phyloP scores from a whole-genome alignment of 176 grass and related monocot genomes.

The Rhynchospora tenuis region DNA sequence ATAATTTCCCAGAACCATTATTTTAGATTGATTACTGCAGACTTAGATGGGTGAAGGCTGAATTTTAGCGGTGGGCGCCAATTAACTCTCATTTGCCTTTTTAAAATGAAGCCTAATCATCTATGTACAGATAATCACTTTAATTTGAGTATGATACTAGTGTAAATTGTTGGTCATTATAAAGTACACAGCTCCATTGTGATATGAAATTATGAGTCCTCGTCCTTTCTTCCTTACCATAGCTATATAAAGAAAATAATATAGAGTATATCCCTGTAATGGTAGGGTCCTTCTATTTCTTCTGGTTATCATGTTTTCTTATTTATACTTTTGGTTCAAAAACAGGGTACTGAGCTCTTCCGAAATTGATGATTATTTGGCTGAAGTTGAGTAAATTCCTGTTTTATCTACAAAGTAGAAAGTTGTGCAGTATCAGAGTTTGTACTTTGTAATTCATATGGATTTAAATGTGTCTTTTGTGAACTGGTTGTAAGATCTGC shows the following conservation, averaged over 20 bases:
- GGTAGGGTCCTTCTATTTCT: background rate
- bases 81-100: too few species aligned
- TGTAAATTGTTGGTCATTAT: background rate
- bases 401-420: background rate
- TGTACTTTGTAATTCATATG: background rate
- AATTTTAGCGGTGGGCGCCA: too few species aligned
- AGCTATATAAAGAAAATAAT: background rate
- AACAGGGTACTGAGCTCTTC: constrained; percentile 73
- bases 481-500: background rate
- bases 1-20: background rate
- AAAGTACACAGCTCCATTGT: background rate
- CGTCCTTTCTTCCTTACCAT: background rate
- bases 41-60: too few species aligned
- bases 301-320: background rate
- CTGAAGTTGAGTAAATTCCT: constrained; percentile 72
- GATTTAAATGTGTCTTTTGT: background rate
- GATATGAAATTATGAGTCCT: background rate
- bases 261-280: background rate
- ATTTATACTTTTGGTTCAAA: background rate
- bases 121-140: background rate
- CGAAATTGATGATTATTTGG: constrained; percentile 95
- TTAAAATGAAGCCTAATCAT: background rate
- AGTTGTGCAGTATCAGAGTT: background rate
- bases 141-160: background rate
- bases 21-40: too few species aligned